Evolutionary conservation across 495 filamentous ascomycete genomes (phyloP).

Genomic region (Penicillium macrosclerotiorum): DNA sequence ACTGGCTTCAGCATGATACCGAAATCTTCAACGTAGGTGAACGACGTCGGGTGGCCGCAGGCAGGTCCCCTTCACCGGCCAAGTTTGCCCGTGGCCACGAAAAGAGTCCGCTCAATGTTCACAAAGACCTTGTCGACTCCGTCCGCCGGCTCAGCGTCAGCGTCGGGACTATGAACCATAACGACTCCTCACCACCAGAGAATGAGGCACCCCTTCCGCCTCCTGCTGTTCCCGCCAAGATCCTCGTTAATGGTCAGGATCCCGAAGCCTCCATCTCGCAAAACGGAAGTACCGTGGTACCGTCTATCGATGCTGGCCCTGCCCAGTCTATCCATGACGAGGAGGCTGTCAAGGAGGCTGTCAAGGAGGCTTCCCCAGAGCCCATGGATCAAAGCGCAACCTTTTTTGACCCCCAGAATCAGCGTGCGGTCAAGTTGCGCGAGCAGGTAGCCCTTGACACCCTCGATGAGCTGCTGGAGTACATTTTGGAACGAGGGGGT

Average conservation of each 20-base stretch:
- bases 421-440: constrained; percentile 73
- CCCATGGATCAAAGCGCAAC: constrained; percentile 82
- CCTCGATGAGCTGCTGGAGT: constrained; percentile 86
- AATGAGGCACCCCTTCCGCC: constrained; percentile 30
- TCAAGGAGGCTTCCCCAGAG: constrained; percentile 41
- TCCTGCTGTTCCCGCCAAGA: constrained; percentile 43
- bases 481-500: constrained; percentile 75
- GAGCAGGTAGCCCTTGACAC: constrained; percentile 92
- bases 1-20: constrained; percentile 95
- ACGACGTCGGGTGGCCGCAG: constrained; percentile 76
- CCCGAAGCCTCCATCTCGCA: constrained; percentile 25
- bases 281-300: constrained; percentile 32
- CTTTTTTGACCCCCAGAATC: constrained; percentile 93
- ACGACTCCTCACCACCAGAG: constrained; percentile 25
- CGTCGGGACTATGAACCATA: constrained; percentile 30
- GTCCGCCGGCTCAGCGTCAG: constrained; percentile 44
- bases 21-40: constrained; percentile 97
- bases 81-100: constrained; percentile 14
- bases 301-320: constrained; percentile 23
- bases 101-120: constrained; percentile 30
- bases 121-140: constrained; percentile 43
- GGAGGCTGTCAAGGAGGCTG: constrained; percentile 22
- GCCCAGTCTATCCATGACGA: constrained; percentile 17
- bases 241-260: constrained; percentile 49
- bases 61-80: constrained; percentile 44